A percentile compares a stretch with the other conserved stretches of the same genome.
Evolutionary conservation across 805 yeast species (phyloP).

Genomic region (Citeromyces matritensis): DNA sequence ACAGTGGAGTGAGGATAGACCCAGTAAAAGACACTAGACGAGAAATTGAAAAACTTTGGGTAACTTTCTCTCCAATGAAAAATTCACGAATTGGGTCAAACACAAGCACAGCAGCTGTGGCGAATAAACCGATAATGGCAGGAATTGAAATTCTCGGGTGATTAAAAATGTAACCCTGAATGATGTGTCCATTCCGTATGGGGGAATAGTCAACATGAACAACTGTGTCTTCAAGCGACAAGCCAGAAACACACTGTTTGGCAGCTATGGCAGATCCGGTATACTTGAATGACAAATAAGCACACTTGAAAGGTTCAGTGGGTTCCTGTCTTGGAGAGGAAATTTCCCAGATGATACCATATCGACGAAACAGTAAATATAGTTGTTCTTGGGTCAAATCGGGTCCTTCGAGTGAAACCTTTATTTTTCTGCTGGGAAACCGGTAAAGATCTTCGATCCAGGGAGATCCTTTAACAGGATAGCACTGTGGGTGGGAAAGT

Average conservation of each 20-base stretch:
- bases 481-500: slow-evolving; percentile 37
- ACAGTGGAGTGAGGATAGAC: slow-evolving; percentile 13
- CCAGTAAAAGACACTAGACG: slow-evolving; percentile 19
- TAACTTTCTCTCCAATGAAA: slow-evolving; percentile 60
- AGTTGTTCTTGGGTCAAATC: slow-evolving; percentile 63
- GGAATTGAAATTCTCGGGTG: slow-evolving; percentile 84
- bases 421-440: slow-evolving; percentile 48
- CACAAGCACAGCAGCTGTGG: slow-evolving; percentile 69
- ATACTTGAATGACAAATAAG: slow-evolving; percentile 38
- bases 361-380: slow-evolving; percentile 71
- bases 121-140: slow-evolving; percentile 56
- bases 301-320: slow-evolving; percentile 22
- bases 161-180: slow-evolving; percentile 43
- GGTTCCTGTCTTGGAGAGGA: slow-evolving; percentile 33
- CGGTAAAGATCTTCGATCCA: slow-evolving; percentile 92
- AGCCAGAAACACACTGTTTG: slow-evolving; percentile 80
- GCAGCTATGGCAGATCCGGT: slow-evolving; percentile 70
- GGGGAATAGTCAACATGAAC: slow-evolving; percentile 66
- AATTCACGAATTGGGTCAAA: slow-evolving; percentile 90
- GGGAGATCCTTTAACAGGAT: slow-evolving; percentile 79
- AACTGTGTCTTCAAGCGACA: slow-evolving; percentile 43
- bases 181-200: slow-evolving; percentile 29
- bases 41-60: slow-evolving; percentile 39
- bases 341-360: slow-evolving; percentile 73
- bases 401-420: slow-evolving; percentile 64